Percentiles rank a stretch among this genome's conserved stretches.
Evolutionary conservation across 1,284 basidiomycete species (phyloP).

Genomic region (Pterulicium gracile): DNA sequence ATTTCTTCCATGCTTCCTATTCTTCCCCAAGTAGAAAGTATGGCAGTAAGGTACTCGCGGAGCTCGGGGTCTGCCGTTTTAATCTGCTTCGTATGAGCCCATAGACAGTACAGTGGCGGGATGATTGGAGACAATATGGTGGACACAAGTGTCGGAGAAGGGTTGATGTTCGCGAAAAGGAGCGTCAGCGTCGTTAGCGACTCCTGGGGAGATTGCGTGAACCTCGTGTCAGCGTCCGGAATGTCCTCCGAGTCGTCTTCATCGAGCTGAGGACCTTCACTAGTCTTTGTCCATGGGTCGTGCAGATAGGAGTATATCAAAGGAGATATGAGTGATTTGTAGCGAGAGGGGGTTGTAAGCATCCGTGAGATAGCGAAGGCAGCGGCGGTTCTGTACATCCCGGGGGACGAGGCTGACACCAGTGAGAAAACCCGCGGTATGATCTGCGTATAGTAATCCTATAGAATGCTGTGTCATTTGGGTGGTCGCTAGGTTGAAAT

Average conservation of each 20-base stretch:
- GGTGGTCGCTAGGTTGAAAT: slow-evolving; percentile 1
- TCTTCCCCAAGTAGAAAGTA: slow-evolving; percentile 68
- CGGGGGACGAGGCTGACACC: slow-evolving; percentile 28
- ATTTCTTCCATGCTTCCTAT: slow-evolving; percentile 44
- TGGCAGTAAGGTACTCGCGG: slow-evolving; percentile 42
- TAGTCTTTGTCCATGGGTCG: slow-evolving; percentile 16
- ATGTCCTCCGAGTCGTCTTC: not conserved
- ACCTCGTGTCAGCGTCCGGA: slow-evolving; percentile 7
- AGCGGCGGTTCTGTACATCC: slow-evolving; percentile 46
- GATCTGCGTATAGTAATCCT: slow-evolving; percentile 54
- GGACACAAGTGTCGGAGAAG: slow-evolving; percentile 58
- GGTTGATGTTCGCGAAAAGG: slow-evolving; percentile 67
- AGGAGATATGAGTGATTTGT: slow-evolving; percentile 19
- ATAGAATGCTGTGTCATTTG: slow-evolving; percentile 4
- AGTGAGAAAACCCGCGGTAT: slow-evolving; percentile 42
- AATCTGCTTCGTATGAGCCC: slow-evolving; percentile 36
- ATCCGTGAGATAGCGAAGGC: slow-evolving; percentile 61
- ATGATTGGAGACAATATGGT: slow-evolving; percentile 59
- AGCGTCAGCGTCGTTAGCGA: slow-evolving; percentile 37
- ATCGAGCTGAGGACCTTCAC: slow-evolving; percentile 2
- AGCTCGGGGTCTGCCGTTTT: slow-evolving; percentile 53
- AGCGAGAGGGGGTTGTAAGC: slow-evolving; percentile 26
- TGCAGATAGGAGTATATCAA: slow-evolving; percentile 36
- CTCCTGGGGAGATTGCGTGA: slow-evolving; percentile 20
- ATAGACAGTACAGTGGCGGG: slow-evolving; percentile 55